These are phyloP conservation scores for Boechera retrofracta DNA, from an alignment of 345 rosid genomes.

Conservation along the genomic window DNA sequence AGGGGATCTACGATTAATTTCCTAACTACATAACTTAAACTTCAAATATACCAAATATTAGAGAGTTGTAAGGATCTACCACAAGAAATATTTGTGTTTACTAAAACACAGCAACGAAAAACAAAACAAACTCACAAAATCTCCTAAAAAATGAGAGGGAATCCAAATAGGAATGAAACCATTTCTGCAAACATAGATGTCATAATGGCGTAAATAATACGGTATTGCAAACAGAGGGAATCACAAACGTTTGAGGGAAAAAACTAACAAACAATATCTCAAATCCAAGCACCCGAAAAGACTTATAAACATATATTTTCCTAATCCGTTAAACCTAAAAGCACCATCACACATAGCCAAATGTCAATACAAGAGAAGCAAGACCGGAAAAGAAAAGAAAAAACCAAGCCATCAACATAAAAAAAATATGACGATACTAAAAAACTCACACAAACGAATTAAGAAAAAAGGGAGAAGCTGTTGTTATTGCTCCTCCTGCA, in stretches of 20 bases:
- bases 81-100: not conserved
- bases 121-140: no score
- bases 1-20: no score
- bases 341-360: constrained; percentile 29
- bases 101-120: no score
- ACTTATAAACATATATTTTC: constrained; percentile 38
- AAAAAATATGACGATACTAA: constrained; percentile 22
- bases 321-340: constrained; percentile 17
- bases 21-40: no score
- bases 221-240: not conserved
- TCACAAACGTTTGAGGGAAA: not conserved
- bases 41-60: no score
- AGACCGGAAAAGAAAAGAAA: not conserved
- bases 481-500: constrained; percentile 54
- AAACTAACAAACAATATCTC: constrained; percentile 16
- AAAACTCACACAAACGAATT: constrained; percentile 32
- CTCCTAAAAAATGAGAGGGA: no score
- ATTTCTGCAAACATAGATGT: not conserved
- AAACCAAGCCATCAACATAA: constrained; percentile 30
- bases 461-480: not conserved
- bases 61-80: no score
- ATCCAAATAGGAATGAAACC: not conserved
- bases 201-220: not conserved
- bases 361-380: constrained; percentile 24
- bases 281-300: constrained; percentile 27